Evolutionary conservation across 1,284 basidiomycete genomes (phyloP), one percentile per base, ranked within the genome.

Genomic region (Ustilago esculenta): DNA sequence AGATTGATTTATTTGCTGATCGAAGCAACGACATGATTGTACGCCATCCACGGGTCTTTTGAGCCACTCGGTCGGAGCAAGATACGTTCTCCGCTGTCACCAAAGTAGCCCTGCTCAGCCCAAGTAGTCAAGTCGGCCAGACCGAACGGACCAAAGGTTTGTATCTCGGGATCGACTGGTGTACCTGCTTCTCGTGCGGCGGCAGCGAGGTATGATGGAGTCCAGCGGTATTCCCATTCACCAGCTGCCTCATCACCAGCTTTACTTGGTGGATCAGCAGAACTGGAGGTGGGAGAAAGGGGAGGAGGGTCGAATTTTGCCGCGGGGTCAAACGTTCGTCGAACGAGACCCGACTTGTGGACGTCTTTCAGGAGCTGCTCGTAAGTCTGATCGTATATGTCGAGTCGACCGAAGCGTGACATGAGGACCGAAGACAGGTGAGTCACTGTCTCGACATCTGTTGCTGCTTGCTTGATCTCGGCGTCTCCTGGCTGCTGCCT

Each of bases 361-460:
- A 80, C 77, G n/a, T 60, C 37, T 0, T 69, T 55, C 11, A 81
- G 50, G 1, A 81, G 71, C 15, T 46, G 36, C 35, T 77, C 76
- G 56, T 80, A 81, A 24, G 72, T 71, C 24, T 72, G 72, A 8
- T 81, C 80, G 61, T 81, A 81, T 18, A 81, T 69, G 61, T 76
- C 63, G n/a, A 79, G 58, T 17, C 58, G 54, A 2, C 80, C 76
- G 34, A 69, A 77, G 10, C 54, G 47, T 0, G 73, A 71, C 77
- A 81, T 81, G 41, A 81, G 65, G 11, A 64, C 56, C 7, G 73
- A 76, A 14, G 73, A 58, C 9, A 81, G 69, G 35, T 75, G 57
- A 0, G 80, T 81, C 30, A 81, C 50, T 1, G 42, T 40, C 15
- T 80, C 79, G 18, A 81, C 55, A 5, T 69, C 72, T 3, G 21